phyloP scores from a whole-genome alignment of 73 alveolate genomes.

The Uronychia binucleata region DNA sequence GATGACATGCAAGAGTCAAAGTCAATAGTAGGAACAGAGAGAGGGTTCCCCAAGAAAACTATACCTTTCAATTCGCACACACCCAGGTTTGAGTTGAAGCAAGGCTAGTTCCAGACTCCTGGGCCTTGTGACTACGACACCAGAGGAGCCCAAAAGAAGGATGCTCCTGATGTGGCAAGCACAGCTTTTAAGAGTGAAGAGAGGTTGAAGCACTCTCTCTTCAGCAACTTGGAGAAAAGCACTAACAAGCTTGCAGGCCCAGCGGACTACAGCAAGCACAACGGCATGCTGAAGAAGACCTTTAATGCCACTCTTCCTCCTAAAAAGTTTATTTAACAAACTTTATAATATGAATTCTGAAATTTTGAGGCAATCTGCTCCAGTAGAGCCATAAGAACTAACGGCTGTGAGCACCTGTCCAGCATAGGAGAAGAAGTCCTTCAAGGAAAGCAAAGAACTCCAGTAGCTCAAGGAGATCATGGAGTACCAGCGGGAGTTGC shows the following conservation, averaged over 20 bases:
- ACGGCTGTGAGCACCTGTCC: no score
- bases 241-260: not conserved
- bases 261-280: not conserved
- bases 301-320: conserved; percentile 12
- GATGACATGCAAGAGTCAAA: no score
- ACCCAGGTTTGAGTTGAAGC: not conserved
- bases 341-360: not conserved
- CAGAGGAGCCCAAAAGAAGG: not conserved
- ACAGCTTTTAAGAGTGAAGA: conserved; percentile 3
- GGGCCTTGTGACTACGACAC: not conserved
- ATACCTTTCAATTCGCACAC: not conserved
- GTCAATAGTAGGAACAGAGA: not conserved
- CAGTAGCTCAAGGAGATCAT: no score
- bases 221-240: not conserved
- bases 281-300: not conserved
- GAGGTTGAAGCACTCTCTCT: not conserved
- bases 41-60: not conserved
- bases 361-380: no score
- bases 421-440: no score
- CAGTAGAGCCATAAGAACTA: no score
- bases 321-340: not conserved
- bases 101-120: not conserved
- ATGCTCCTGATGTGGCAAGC: not conserved
- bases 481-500: no score
- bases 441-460: no score